Percentiles rank a stretch among this genome's conserved stretches.
phyloP scores from a whole-genome alignment of 73 alveolate species.

The Urostyla sp. region DNA sequence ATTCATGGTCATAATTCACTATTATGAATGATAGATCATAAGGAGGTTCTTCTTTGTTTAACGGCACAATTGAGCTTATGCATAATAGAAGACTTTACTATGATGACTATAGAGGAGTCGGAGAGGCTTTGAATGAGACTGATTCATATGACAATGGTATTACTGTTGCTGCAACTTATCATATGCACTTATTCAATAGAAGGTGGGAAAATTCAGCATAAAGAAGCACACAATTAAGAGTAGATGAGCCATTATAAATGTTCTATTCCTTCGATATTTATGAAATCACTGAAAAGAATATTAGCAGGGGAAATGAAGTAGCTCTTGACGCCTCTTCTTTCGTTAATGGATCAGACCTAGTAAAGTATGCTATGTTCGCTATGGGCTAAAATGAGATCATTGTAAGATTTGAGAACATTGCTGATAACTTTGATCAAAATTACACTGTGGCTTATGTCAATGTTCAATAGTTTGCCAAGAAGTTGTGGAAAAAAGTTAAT shows the following conservation, averaged over 20 bases:
- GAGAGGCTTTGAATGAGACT: conserved; percentile 65
- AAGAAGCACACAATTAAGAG: conserved; percentile 10
- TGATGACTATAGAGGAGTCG: conserved; percentile 73
- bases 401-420: conserved; percentile 53
- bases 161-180: conserved; percentile 21
- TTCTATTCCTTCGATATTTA: conserved; percentile 8
- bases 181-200: background rate
- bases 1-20: conserved; percentile 59
- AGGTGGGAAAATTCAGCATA: conserved; percentile 14
- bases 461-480: conserved; percentile 29
- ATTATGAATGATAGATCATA: conserved; percentile 87
- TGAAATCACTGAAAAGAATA: background rate
- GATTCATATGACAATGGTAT: conserved; percentile 34
- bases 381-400: conserved; percentile 3
- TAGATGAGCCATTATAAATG: conserved; percentile 42
- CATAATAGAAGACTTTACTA: conserved; percentile 86
- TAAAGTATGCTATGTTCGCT: conserved; percentile 5
- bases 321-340: too few relatives aligned
- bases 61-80: conserved; percentile 94
- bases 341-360: background rate
- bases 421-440: conserved; percentile 55
- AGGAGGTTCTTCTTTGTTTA: conserved; percentile 86
- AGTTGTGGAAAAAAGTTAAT: background rate
- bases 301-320: background rate
- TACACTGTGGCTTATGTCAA: conserved; percentile 5